phyloP scores from a whole-genome alignment of 2,329 filamentous ascomycete species.

The Penicillium rolfsii region DNA sequence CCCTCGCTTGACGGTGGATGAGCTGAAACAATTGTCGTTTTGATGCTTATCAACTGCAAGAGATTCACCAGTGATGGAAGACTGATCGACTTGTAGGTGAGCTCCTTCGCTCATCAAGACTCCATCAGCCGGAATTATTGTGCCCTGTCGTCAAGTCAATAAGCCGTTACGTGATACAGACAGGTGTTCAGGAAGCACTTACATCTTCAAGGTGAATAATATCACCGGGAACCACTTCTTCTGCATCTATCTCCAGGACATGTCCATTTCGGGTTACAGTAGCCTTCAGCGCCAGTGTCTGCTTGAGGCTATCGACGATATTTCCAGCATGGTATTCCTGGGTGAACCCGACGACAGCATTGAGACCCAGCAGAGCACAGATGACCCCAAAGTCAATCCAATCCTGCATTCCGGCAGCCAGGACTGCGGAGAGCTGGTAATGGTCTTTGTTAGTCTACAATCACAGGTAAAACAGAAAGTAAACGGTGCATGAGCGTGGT shows the following conservation, averaged over 20 bases:
- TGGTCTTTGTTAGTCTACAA: conserved; percentile 5
- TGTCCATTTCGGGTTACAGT: conserved; percentile 80
- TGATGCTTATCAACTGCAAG: conserved; percentile 87
- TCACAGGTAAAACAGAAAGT: neutral
- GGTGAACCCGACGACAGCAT: conserved; percentile 82
- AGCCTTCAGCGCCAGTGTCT: conserved; percentile 85
- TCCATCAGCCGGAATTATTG: conserved; percentile 87
- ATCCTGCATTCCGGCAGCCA: conserved; percentile 81
- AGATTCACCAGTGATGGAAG: conserved; percentile 88
- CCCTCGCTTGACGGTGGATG: conserved; percentile 88
- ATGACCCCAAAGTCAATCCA: conserved; percentile 97
- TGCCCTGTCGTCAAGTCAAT: conserved; percentile 57
- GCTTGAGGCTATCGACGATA: conserved; percentile 88
- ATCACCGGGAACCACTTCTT: conserved; percentile 85
- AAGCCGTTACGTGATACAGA: conserved; percentile 4
- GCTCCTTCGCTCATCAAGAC: conserved; percentile 81
- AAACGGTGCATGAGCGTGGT: neutral
- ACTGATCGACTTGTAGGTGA: conserved; percentile 89
- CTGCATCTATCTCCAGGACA: conserved; percentile 77
- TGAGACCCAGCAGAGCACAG: conserved; percentile 78
- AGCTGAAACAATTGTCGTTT: conserved; percentile 79
- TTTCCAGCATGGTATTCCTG: conserved; percentile 90
- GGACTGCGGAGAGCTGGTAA: conserved; percentile 68
- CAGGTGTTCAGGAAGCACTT: conserved; percentile 22
- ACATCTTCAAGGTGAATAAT: conserved; percentile 84